phyloP scores from a whole-genome alignment of 192 early-diverging fungal species.

The Coemansia sp. region DNA sequence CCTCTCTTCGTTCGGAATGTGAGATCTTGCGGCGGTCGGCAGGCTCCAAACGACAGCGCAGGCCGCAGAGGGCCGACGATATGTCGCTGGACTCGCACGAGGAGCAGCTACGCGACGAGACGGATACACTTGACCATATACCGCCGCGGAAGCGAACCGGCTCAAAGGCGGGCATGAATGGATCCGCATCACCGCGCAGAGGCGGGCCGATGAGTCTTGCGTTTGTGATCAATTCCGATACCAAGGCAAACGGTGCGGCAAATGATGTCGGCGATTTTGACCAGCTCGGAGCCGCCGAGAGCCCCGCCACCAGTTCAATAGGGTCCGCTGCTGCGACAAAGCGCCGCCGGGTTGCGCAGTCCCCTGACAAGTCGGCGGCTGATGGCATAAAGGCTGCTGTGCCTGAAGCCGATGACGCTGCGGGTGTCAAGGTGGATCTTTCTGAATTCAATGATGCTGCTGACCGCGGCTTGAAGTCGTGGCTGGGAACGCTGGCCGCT shows the following conservation, averaged over 20 bases:
- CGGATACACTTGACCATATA: not conserved
- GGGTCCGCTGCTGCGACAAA: no score
- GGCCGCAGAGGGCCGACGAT: not conserved
- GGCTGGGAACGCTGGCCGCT: constrained; percentile 23
- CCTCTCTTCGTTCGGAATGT: constrained; percentile 17
- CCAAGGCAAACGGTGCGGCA: not conserved
- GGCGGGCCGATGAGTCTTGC: constrained; percentile 30
- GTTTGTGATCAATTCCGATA: constrained; percentile 38
- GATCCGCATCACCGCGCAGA: not conserved
- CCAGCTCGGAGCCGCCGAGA: no score
- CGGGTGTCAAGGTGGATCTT: not conserved
- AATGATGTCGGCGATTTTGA: no score
- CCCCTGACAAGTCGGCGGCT: not conserved
- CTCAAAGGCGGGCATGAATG: not conserved
- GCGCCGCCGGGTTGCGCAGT: not conserved
- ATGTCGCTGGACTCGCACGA: not conserved
- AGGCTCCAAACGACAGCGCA: not conserved
- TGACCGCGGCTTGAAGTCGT: constrained; percentile 33
- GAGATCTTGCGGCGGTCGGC: constrained; percentile 16
- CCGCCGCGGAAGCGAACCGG: constrained; percentile 29
- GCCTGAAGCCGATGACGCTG: not conserved
- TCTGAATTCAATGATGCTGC: constrained; percentile 25
- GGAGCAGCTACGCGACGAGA: not conserved
- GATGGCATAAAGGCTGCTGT: not conserved
- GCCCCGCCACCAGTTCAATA: not conserved